Base-by-base conservation (phyloP, 176 grass and related monocot genomes). In the Musa troglodytarum region DNA sequence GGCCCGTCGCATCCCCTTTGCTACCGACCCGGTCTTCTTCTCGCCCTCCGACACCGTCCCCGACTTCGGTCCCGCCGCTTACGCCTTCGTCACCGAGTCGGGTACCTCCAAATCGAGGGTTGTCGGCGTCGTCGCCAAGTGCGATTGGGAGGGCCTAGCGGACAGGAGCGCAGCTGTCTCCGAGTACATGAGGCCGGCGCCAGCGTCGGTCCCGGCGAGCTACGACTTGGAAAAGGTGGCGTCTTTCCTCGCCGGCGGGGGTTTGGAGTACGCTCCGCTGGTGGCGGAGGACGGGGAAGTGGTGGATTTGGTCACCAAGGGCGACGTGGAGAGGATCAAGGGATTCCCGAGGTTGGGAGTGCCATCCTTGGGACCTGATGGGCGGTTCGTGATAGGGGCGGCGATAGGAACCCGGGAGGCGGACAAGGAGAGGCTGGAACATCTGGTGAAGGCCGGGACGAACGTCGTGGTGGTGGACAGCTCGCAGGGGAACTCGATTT, bases 391-490 rank as follows among this genome's bases (percentile, higher is more conserved):
- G 34, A 43, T 43, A 43, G 34, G 34, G 34, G 34, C 34, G 34
- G 34, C 34, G 34, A 43, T 43, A 43, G 34, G 34, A 43, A 43
- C 34, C 34, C 34, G 34, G 34, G 34, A 43, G 34, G 3, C 34
- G 4, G 93, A 92, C 74, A 96, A 96, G 77, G 70, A 51, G 52
- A 87, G 89, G 85, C 73, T 96, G 28, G 86, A 92, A 55, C 80
- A 68, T 65, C 75, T 96, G 6, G 79, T 96, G 34, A 88, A 96
- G 76, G 93, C 80, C 1, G 93, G 87, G 61, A 76, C 84, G 50
- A 96, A 96, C 26, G 85, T 87, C 10, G 79, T 96, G 0, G 89
- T 92, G 11, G 83, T 96, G 25, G 93, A 96, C 83, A 96, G 89
- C 69, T 96, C 93, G 1, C 89, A 92, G 72, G 90, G 93, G 29